Evolutionary conservation across 2,329 filamentous ascomycete genomes (phyloP).

Genomic region (Penicillium concentricum): DNA sequence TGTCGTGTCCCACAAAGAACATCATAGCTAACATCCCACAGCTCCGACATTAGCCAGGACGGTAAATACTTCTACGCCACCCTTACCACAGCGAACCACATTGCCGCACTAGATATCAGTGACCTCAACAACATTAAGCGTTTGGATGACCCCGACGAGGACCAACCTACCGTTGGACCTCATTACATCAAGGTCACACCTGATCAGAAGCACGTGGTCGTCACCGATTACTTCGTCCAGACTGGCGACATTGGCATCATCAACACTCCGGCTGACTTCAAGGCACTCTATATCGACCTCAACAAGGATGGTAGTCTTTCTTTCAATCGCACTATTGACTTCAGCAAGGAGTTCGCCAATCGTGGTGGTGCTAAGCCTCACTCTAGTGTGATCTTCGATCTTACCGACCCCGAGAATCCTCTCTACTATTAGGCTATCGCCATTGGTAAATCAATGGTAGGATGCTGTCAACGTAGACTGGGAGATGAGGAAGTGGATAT

Average conservation of each 20-base stretch:
- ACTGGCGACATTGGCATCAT: conserved; percentile 60
- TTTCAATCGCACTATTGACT: conserved; percentile 63
- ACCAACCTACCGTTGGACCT: conserved; percentile 60
- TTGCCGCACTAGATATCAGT: conserved; percentile 61
- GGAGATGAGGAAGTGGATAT: background rate
- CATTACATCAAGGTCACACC: conserved; percentile 65
- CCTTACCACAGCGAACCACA: conserved; percentile 61
- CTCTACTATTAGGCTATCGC: conserved; percentile 25
- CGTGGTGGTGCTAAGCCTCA: conserved; percentile 60
- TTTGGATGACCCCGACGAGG: conserved; percentile 59
- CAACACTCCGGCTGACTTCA: conserved; percentile 62
- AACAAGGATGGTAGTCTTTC: conserved; percentile 53
- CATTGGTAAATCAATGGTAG: too few relatives aligned
- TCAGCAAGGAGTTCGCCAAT: conserved; percentile 53
- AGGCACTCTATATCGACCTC: conserved; percentile 62
- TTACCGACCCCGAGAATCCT: conserved; percentile 55
- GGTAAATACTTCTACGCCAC: conserved; percentile 61
- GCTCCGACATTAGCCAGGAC: conserved; percentile 58
- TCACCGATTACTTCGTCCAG: conserved; percentile 67
- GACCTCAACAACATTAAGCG: conserved; percentile 61
- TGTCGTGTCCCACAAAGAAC: too few relatives aligned
- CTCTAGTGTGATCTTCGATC: conserved; percentile 56
- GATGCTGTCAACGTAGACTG: background rate
- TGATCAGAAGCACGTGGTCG: conserved; percentile 63
- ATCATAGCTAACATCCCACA: conserved; percentile 15